Evolutionary conservation across 75 land plant species (phyloP), one percentile per base, ranked within the genome.

Genomic region (Larix kaempferi): DNA sequence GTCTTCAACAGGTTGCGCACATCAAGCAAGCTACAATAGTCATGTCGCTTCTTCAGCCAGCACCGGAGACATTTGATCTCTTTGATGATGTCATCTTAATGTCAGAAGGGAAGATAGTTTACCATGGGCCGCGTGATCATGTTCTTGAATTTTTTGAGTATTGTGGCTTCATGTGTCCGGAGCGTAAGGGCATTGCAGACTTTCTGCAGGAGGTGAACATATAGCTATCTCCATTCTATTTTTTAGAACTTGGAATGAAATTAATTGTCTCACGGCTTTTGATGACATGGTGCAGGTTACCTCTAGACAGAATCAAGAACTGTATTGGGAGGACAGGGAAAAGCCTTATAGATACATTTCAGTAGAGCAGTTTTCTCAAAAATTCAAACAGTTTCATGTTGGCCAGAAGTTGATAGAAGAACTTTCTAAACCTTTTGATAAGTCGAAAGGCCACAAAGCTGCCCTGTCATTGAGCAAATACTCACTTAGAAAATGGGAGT

Each of bases 71-170:
- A 5, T 94, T 79, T 79, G 82, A 92, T 59, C 89, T 94, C 59
- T 94, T 94, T 81, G 95, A 94, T 81, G 96, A 94, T 66, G 33
- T 92, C 0, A 88, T 94, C 35, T 75, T 94, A 66, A 84, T 94
- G 90, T 82, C 91, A 26, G 92, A 92, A 59, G 95, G 95, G 4
- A 87, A 88, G 41, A 83, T 92, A 41, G 86, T 90, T 3, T 94
- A 92, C 73, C 92, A 94, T 77, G 96, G 96, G 3, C 92, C 96
- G 26, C 74, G 89, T 22, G 77, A 49, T 44, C 49, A 80, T 33
- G 83, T 83, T 13, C 84, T 89, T 11, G 78, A 83, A 12, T 89
- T 87, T 60, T 93, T 91, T 44, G 78, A 82, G 61, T 78, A 78
- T 11, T 85, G 89, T 79, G 96, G 96, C 2, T 94, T 94, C 74